Base-by-base conservation (phyloP, 805 yeast species). In the Zygosaccharomyces rouxii region DNA sequence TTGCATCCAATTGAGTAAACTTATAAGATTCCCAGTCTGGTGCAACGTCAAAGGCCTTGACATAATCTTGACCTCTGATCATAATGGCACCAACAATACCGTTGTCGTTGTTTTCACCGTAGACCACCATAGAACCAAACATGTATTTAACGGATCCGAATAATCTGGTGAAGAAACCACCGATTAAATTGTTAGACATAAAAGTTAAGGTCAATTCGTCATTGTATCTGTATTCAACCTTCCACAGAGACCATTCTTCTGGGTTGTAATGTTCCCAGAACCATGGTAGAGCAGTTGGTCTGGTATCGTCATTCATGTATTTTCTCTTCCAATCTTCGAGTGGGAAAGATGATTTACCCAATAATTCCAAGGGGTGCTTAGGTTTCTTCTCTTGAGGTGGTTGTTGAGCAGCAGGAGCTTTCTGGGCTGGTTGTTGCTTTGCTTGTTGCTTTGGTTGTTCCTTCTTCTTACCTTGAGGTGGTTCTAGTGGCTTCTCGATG, bases 21-120 rank as follows among this genome's bases (percentile, higher is more conserved):
- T 70, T 69, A 77, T 88, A 92, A 46, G 97, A 88, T 77, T 92
- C 98, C 95, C 96, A 89, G 76, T 92, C 99, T 74, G 98, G 97
- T 68, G 97, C 98, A 73, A 90, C 97, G 59, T 90, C 87, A 68
- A 90, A 88, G 57, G 96, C 98, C 70, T 97, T 95, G 51, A 62
- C 79, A 70, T 62, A 75, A 57, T 90, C 96, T 73, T 89, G 86
- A 65, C 98, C 98, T 77, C 97, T 88, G 68, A 90, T 84, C 67
- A 90, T 74, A 80, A 90, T 84, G 69, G 85, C 94, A 78, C 95
- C 96, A 64, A 86, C 76, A 70, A 90, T 88, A 78, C 96, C 96
- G 76, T 89, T 89, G 85, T 84, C 78, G 86, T 87, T 89, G 88
- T 88, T 87, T 78, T 86, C 96, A 74, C 97, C 97, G 77, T 85